phyloP scores from a whole-genome alignment of 495 filamentous ascomycete genomes.

The Hyphodiscus hymeniophilus region DNA sequence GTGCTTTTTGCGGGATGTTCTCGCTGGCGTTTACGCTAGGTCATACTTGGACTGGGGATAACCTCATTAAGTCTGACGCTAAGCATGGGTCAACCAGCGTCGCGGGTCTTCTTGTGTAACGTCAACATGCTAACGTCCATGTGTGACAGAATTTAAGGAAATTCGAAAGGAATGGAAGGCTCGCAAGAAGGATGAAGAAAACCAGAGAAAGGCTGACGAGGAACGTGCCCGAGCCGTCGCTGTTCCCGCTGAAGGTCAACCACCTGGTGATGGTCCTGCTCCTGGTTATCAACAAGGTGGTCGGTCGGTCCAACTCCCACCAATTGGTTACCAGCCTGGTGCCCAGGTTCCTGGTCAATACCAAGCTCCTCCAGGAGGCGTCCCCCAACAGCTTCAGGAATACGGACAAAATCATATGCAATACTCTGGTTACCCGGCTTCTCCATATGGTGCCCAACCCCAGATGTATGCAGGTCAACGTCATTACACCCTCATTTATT shows the following conservation, averaged over 20 bases:
- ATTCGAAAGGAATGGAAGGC: conserved; percentile 99
- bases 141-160: conserved; percentile 87
- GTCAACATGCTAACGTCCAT: conserved; percentile 26
- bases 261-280: conserved; percentile 47
- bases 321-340: conserved; percentile 73
- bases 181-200: conserved; percentile 98
- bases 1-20: conserved; percentile 7
- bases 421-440: conserved; percentile 54
- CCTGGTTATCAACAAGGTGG: conserved; percentile 52
- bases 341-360: conserved; percentile 59
- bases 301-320: conserved; percentile 64
- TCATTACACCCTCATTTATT: conserved; percentile 37
- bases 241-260: conserved; percentile 50
- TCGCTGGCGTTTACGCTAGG: conserved; percentile 18
- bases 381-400: conserved; percentile 53
- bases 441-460: conserved; percentile 63
- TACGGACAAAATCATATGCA: conserved; percentile 48
- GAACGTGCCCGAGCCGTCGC: conserved; percentile 70
- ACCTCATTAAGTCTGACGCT: conserved; percentile 18
- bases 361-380: conserved; percentile 54
- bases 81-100: conserved; percentile 17
- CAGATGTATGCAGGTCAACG: conserved; percentile 77
- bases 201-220: conserved; percentile 79
- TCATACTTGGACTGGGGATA: conserved; percentile 18
- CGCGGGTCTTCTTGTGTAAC: conserved; percentile 22